These are phyloP conservation scores for Candida ulmi DNA, from an alignment of 805 yeast genomes.

Conservation along the genomic window DNA sequence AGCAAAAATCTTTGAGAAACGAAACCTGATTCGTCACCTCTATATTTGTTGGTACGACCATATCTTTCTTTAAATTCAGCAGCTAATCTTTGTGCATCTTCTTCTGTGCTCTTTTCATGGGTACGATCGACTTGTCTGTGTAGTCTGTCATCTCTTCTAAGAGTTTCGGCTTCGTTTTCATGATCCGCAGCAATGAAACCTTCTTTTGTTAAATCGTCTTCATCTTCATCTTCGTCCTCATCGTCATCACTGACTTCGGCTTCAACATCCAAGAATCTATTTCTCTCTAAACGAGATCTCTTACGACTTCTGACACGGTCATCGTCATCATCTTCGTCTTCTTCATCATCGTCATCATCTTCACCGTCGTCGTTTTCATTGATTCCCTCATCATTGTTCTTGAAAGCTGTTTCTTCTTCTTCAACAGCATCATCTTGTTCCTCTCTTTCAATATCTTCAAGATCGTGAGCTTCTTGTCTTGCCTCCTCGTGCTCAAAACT, in stretches of 20 bases:
- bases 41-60: conserved; percentile 78
- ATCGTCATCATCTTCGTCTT: conserved; percentile 44
- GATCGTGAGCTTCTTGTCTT: conserved; percentile 18
- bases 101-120: conserved; percentile 81
- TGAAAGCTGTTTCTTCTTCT: conserved; percentile 4
- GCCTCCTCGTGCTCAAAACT: conserved; percentile 20
- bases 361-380: conserved; percentile 25
- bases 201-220: conserved; percentile 79
- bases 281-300: conserved; percentile 47
- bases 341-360: conserved; percentile 36
- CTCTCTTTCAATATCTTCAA: conserved; percentile 18
- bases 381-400: conserved; percentile 31
- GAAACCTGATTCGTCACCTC: conserved; percentile 75
- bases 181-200: conserved; percentile 79
- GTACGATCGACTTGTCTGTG: conserved; percentile 90
- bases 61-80: conserved; percentile 88
- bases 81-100: conserved; percentile 92
- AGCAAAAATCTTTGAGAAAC: conserved; percentile 90
- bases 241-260: conserved; percentile 99
- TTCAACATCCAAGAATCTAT: conserved; percentile 91
- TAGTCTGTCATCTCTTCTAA: conserved; percentile 60
- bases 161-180: conserved; percentile 48
- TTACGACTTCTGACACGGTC: conserved; percentile 40
- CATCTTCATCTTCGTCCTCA: conserved; percentile 93
- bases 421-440: conserved; percentile 18